Percentiles rank a stretch among this genome's conserved stretches.
phyloP scores from a whole-genome alignment of 495 filamentous ascomycete species.

The Xylaria bambusicola region DNA sequence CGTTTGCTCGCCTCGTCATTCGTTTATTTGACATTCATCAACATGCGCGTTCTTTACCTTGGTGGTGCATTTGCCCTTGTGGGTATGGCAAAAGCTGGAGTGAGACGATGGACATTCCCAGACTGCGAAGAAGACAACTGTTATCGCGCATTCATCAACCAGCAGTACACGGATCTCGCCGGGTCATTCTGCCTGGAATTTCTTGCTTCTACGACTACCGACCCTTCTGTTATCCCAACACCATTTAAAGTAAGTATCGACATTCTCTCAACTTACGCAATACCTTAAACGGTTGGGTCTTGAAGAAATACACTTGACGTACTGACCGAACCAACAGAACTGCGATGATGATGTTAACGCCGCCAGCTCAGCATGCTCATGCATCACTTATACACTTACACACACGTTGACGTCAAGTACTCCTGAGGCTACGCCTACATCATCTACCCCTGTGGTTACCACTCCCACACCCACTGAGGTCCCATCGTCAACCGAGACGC shows the following conservation, averaged over 20 bases:
- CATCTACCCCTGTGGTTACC: constrained; percentile 6
- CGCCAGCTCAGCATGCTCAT: constrained; percentile 35
- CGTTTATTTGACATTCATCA: neutral
- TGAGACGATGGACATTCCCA: constrained; percentile 5
- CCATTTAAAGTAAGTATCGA: constrained; percentile 17
- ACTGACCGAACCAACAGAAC: constrained; percentile 17
- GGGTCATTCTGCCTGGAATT: constrained; percentile 25
- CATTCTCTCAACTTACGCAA: neutral
- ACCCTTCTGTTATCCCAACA: constrained; percentile 28
- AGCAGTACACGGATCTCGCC: constrained; percentile 20
- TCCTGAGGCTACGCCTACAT: constrained; percentile 1
- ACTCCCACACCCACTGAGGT: neutral
- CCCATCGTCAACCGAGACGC: too few relatives aligned
- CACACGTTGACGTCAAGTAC: constrained; percentile 5
- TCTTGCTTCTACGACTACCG: constrained; percentile 29
- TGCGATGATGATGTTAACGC: constrained; percentile 19
- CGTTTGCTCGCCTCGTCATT: neutral
- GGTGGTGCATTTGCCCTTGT: constrained; percentile 4
- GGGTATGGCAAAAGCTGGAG: neutral
- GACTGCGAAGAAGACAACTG: constrained; percentile 31
- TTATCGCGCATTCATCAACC: constrained; percentile 31
- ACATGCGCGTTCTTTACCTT: constrained; percentile 4
- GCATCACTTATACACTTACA: constrained; percentile 30
- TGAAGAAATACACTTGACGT: neutral
- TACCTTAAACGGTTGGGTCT: neutral